Conservation (phyloP, 1,139 yeast species). For the Trichomonascaceae sp. region DNA sequence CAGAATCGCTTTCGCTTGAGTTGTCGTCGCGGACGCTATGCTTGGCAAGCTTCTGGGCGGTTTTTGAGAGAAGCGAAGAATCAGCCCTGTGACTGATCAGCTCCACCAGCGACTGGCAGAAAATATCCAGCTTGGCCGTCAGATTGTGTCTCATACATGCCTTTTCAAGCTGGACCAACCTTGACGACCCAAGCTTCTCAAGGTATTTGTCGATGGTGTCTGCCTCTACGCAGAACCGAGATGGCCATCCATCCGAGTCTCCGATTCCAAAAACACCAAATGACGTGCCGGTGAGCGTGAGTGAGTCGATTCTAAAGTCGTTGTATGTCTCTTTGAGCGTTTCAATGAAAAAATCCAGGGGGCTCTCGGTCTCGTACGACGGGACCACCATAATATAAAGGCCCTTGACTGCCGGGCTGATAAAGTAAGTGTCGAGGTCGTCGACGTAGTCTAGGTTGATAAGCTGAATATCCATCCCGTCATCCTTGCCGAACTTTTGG, state of each 20-base stretch:
- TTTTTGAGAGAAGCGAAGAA: constrained; percentile 35
- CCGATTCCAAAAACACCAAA: constrained; percentile 83
- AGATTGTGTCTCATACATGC: constrained; percentile 69
- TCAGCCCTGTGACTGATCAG: constrained; percentile 50
- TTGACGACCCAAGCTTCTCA: constrained; percentile 71
- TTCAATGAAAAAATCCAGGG: constrained; percentile 77
- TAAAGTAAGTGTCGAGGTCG: constrained; percentile 73
- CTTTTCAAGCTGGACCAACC: constrained; percentile 76
- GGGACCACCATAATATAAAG: constrained; percentile 68
- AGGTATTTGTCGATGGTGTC: constrained; percentile 59
- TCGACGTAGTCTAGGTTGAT: constrained; percentile 69
- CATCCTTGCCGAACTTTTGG: constrained; percentile 4
- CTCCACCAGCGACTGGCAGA: constrained; percentile 46
- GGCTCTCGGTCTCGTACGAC: constrained; percentile 86
- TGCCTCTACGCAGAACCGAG: constrained; percentile 81
- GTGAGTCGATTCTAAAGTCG: constrained; percentile 77
- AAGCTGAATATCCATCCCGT: constrained; percentile 29
- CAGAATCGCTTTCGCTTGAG: constrained; percentile 26
- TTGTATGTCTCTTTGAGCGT: constrained; percentile 67
- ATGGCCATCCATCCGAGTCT: constrained; percentile 78
- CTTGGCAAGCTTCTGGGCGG: constrained; percentile 16
- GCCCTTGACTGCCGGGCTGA: constrained; percentile 32
- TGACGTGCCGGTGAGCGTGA: constrained; percentile 48
- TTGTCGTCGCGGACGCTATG: too few species aligned
- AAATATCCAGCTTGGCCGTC: constrained; percentile 36